A percentile compares a stretch with the other conserved stretches of the same genome.
These are phyloP conservation scores for Populus simonii DNA, from an alignment of 345 rosid species.

Conservation along the genomic window DNA sequence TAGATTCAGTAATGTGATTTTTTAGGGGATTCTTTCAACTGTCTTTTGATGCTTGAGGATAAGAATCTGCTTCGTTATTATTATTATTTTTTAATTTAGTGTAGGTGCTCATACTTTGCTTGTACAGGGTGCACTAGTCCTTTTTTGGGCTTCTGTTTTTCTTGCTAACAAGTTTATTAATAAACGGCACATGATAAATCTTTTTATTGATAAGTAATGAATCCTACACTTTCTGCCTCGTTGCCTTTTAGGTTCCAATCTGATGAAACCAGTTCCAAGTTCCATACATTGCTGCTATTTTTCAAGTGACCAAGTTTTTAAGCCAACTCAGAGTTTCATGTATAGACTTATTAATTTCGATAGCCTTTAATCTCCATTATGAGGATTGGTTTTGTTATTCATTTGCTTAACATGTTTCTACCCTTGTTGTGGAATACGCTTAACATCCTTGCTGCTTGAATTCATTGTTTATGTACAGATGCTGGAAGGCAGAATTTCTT, in stretches of 20 bases:
- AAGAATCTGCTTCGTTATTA: not conserved
- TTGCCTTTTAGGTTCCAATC: not conserved
- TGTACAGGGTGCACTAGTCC: not conserved
- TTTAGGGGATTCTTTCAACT: not conserved
- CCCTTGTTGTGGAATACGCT: not conserved
- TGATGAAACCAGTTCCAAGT: constrained; percentile 5
- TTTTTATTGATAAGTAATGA: not conserved
- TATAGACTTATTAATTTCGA: not conserved
- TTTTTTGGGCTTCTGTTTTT: not conserved
- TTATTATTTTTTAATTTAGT: not conserved
- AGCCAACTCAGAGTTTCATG: not conserved
- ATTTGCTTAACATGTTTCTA: constrained; percentile 2
- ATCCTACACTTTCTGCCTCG: not conserved
- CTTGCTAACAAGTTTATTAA: not conserved
- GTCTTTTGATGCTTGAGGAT: not conserved
- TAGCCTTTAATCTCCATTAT: not conserved
- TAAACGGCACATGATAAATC: not conserved
- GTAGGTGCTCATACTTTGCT: not conserved
- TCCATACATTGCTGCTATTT: not conserved
- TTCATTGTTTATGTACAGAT: constrained; percentile 45
- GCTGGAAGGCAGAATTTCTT: constrained; percentile 60
- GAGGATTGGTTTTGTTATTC: not conserved
- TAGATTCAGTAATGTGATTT: not conserved
- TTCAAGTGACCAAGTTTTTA: not conserved
- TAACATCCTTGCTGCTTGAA: constrained; percentile 9